Base-by-base conservation (phyloP, 1,284 basidiomycete species). In the Pseudozyma thailandica region DNA sequence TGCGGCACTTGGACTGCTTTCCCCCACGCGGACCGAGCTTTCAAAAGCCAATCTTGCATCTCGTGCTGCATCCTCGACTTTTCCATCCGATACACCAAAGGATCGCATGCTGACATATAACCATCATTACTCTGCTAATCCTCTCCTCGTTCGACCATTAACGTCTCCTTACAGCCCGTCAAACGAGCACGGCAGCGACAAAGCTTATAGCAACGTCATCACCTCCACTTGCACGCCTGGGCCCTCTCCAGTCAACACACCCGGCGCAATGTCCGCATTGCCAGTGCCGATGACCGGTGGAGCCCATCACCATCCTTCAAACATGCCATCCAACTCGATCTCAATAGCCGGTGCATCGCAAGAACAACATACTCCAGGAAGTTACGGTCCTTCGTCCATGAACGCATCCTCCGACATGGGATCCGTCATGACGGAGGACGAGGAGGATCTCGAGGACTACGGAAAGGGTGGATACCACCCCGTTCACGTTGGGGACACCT, bases 401-500 rank as follows among this genome's bases (percentile, higher is more conserved):
- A 70, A 69, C 30, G 71, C 64, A 30, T 70, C 70, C 6, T 73
- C 71, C 26, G 71, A 73, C 41, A 64, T 73, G 71, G 75, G 64
- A 26, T 77, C 74, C n/a, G 79, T 81, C 33, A 71, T 78, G 51
- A 83, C 81, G n/a, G 82, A 83, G 62, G 84, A 85, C 58, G 84
- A 85, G 58, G 84, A 85, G 53, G 84, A 85, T 54, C 74, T 78
- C 28, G 83, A 84, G 54, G 84, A 85, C 59, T 83, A 83, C 53
- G 78, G 80, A 54, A 77, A 77, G 35, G 92, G 92, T 39, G 91
- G 91, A 39, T 93, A 93, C 86, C 88, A 92, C 46, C 95, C 94
- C 20, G 93, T 98, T 50, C 90, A 94, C 83, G 93, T 98, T 68
- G 95, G 94, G 79, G 93, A 98, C 84, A 84, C 87, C 26, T 97